These are phyloP conservation scores for Ascoidea asiatica DNA, from an alignment of 805 yeast genomes.

Conservation along the genomic window DNA sequence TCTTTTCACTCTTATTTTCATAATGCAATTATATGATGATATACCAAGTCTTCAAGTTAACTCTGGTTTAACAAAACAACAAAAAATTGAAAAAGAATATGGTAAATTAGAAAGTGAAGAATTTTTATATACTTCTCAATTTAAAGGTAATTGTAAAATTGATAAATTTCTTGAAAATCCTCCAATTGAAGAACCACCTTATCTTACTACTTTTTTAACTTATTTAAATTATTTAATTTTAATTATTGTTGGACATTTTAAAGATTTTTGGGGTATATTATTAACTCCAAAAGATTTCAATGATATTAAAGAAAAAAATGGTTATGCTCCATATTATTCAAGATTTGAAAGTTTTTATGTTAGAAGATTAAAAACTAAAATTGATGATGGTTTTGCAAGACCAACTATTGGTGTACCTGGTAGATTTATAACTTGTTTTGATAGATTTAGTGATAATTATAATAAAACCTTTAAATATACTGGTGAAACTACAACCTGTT, in stretches of 20 bases:
- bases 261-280: slow-evolving; percentile 74
- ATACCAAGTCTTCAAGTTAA: slow-evolving; percentile 6
- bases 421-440: slow-evolving; percentile 69
- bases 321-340: slow-evolving; percentile 92
- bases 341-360: slow-evolving; percentile 90
- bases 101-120: slow-evolving; percentile 34
- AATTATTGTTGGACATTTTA: slow-evolving; percentile 78
- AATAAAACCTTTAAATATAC: slow-evolving; percentile 56
- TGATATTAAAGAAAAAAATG: slow-evolving; percentile 65
- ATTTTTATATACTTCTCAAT: slow-evolving; percentile 30
- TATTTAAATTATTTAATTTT: slow-evolving; percentile 75
- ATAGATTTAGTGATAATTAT: slow-evolving; percentile 57
- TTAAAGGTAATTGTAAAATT: too few species aligned
- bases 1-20: not conserved
- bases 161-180: too few species aligned
- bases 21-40: slow-evolving; percentile 4
- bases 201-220: slow-evolving; percentile 63
- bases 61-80: slow-evolving; percentile 14
- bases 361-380: slow-evolving; percentile 78
- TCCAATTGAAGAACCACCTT: slow-evolving; percentile 76
- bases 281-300: slow-evolving; percentile 54
- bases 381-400: slow-evolving; percentile 90
- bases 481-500: slow-evolving; percentile 64
- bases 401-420: slow-evolving; percentile 99
- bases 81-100: slow-evolving; percentile 34